A percentile compares a stretch with the other conserved stretches of the same genome.
These are phyloP conservation scores for Coemansia sp. DNA, from an alignment of 192 early-diverging fungal species.

Conservation along the genomic window DNA sequence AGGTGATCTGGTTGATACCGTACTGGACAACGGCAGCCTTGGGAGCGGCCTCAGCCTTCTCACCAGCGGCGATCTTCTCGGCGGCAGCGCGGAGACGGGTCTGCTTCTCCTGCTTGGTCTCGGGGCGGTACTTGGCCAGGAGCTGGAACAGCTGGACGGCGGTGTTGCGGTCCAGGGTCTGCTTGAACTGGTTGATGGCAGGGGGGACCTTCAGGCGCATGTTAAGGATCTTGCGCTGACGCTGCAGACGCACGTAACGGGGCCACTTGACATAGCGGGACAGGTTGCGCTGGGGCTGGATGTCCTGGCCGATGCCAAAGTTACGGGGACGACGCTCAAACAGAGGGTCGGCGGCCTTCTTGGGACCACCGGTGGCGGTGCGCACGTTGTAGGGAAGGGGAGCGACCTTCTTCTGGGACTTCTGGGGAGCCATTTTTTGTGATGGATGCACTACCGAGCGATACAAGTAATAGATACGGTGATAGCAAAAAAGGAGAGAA, in stretches of 20 bases:
- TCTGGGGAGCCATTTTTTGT: slow-evolving; percentile 51
- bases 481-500: slow-evolving; percentile 6
- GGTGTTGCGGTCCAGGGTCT: slow-evolving; percentile 97
- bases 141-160: slow-evolving; percentile 99
- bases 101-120: slow-evolving; percentile 96
- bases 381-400: slow-evolving; percentile 78
- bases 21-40: slow-evolving; percentile 98
- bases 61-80: slow-evolving; percentile 80
- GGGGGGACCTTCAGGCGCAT: slow-evolving; percentile 99
- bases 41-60: slow-evolving; percentile 81
- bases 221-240: slow-evolving; percentile 95
- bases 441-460: slow-evolving; percentile 31
- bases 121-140: slow-evolving; percentile 98
- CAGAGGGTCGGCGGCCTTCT: slow-evolving; percentile 76
- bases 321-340: slow-evolving; percentile 91
- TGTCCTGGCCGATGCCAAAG: slow-evolving; percentile 96
- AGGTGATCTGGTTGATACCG: slow-evolving; percentile 99
- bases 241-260: slow-evolving; percentile 97
- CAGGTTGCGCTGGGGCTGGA: slow-evolving; percentile 94
- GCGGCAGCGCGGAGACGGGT: slow-evolving; percentile 84
- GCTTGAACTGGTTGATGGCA: slow-evolving; percentile 99
- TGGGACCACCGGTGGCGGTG: slow-evolving; percentile 63
- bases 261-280: slow-evolving; percentile 99
- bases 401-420: slow-evolving; percentile 82
- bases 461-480: slow-evolving; percentile 3